phyloP scores from a whole-genome alignment of 805 yeast species.

The Spathaspora sp. region DNA sequence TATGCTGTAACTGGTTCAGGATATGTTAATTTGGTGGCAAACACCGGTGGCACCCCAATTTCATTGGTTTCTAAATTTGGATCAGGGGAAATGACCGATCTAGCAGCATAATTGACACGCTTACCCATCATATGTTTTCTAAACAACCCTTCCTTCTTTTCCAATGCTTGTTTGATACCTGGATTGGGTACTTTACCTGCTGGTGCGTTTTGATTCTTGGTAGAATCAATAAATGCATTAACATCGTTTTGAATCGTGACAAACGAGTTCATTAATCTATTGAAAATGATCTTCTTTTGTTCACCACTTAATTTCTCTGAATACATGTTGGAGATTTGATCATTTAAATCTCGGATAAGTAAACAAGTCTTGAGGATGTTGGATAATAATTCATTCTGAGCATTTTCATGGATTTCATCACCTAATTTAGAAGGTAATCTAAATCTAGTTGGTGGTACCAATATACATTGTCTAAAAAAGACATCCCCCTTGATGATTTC shows the following conservation, averaged over 20 bases:
- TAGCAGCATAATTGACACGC: constrained; percentile 97
- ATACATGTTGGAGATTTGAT: constrained; percentile 61
- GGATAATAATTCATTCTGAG: constrained; percentile 85
- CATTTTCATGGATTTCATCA: constrained; percentile 91
- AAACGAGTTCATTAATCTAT: constrained; percentile 91
- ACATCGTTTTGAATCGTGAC: constrained; percentile 94
- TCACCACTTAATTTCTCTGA: constrained; percentile 46
- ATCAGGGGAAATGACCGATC: constrained; percentile 98
- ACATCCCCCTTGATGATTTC: constrained; percentile 63
- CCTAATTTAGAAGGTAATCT: constrained; percentile 96
- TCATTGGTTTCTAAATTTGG: constrained; percentile 97
- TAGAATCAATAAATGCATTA: constrained; percentile 87
- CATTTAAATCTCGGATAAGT: constrained; percentile 84
- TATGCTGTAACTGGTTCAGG: constrained; percentile 97
- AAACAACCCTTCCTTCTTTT: constrained; percentile 97
- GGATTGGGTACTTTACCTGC: constrained; percentile 78
- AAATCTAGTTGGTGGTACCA: constrained; percentile 96
- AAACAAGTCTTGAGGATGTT: constrained; percentile 77
- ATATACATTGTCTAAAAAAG: constrained; percentile 83
- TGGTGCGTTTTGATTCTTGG: constrained; percentile 75
- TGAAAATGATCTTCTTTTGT: constrained; percentile 74
- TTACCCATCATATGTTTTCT: constrained; percentile 99
- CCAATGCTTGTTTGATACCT: constrained; percentile 95
- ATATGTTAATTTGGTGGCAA: constrained; percentile 90
- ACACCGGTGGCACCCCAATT: constrained; percentile 98